Percentiles rank a stretch among this genome's conserved stretches.
Conservation (phyloP, 202 grass and related monocot genomes). For the Carex arenaria region DNA sequence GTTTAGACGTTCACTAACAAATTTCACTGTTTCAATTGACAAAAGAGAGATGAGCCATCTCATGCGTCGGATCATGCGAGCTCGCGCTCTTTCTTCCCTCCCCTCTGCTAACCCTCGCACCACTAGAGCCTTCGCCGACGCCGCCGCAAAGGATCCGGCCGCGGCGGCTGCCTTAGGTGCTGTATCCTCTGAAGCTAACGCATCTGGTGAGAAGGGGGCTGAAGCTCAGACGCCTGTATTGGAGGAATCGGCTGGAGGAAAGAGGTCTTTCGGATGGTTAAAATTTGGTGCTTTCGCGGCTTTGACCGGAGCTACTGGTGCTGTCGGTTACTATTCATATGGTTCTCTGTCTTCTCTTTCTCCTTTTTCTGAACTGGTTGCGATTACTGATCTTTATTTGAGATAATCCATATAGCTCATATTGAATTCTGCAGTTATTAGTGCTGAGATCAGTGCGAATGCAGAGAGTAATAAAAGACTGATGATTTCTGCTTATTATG, state of each 20-base stretch:
- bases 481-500: background rate
- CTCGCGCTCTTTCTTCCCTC: conserved; percentile 36
- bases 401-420: background rate
- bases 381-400: background rate
- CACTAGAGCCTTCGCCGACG: conserved; percentile 28
- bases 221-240: conserved; percentile 23
- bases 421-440: background rate
- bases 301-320: conserved; percentile 41
- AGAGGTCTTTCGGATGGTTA: conserved; percentile 34
- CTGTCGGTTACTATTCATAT: conserved; percentile 60
- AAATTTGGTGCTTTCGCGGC: conserved; percentile 43
- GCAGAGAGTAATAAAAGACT: background rate
- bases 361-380: background rate
- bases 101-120: conserved; percentile 19
- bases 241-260: conserved; percentile 30
- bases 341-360: conserved; percentile 27
- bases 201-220: background rate
- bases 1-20: background rate
- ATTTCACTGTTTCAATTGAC: background rate
- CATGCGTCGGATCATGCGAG: conserved; percentile 47
- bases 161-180: conserved; percentile 4
- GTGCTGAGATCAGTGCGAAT: background rate
- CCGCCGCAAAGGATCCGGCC: conserved; percentile 29
- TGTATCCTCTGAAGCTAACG: conserved; percentile 19
- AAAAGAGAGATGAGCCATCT: background rate